Evolutionary conservation across 83 land plant genomes (phyloP), one percentile per base, ranked within the genome.

Genomic region (Thuja plicata): DNA sequence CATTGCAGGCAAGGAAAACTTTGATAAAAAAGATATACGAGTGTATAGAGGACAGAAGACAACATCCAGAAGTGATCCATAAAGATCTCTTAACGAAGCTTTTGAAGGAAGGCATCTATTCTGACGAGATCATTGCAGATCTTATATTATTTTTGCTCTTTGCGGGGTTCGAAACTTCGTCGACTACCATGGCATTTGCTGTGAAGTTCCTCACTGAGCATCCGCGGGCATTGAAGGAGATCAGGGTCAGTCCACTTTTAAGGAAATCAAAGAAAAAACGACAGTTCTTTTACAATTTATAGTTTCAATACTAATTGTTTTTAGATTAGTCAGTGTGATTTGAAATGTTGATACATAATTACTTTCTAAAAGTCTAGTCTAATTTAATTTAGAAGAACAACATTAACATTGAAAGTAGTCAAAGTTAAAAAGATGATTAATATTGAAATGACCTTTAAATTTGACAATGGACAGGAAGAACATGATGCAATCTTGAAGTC

Each of bases 71-170:
- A 34, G 34, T 48, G 11, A 37, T 0, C 10, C 35, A 4, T 12
- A 34, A 57, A 0, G 87, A 85, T 35, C 57, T 85, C 34, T 37
- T 85, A 10, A 52, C 55, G 4, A 85, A 35, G 12, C 62, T 85
- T 48, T 19, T 85, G 27, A 48, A 32, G 2, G 87, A 85, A 11
- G 38, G 30, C 32, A 12, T 13, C 62, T 41, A 50, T 16, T 34
- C 87, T 5, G 87, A 85, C 24, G 87, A 85, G 32, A 57, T 85
- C 24, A 50, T 85, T 16, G 87, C 46, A 16, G 87, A 85, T 35
- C 9, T 85, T 6, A 85, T 85, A 37, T 12, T 85, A 8, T 85
- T 85, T 57, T 34, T 85, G 55, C 24, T 34, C 21, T 34, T 52
- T 57, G 87, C 87, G 38, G 87, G 87, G 2, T 41, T 21, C 41